Base-by-base conservation (phyloP, 2,329 filamentous ascomycete genomes). In the Cladosporium sp. region DNA sequence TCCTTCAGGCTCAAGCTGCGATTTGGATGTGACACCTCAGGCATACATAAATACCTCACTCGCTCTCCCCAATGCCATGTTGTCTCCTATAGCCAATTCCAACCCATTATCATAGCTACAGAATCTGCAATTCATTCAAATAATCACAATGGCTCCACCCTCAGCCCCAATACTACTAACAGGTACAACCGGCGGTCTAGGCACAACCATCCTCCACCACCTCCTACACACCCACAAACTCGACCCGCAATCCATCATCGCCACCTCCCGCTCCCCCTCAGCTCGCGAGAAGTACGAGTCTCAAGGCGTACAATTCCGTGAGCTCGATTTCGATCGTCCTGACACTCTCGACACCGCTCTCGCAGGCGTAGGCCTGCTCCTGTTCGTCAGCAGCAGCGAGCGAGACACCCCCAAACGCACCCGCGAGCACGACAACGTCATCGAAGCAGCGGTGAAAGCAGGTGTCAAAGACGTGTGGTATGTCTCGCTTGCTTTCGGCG, bases 381-480 rank as follows among this genome's bases (percentile, higher is more conserved):
- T 85, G 65, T 72, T 85, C 34, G 76, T 85, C 34, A 83, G 81
- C 0, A 82, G 80, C 60, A 75, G 80, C 13, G 78, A 77, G 54
- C 74, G 78, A 45, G 78, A 79, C 36, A 74, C 75, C 56, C 71
- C 79, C 5, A 74, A 77, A 58, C 51, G 62, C 32, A 61, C 44
- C 66, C 61, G 69, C 56, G 75, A 73, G 54, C 78, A 82, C 59
- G 65, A 64, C 49, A 66, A 71, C 3, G 82, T 81, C 17, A 78
- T 85, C 39, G 75, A 81, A 55, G 79, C 80, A 2, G 83, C 83
- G 1, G 71, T 73, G n/a, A 67, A 68, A 7, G 78, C 75, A 0
- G 80, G 80, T 19, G 80, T 85, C 2, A 70, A 70, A 52, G 77
- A 81, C 62, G 75, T 85, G n/a, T 80, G 81, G 68, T 85, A 86